Evolutionary conservation across 108 stramenopile species (phyloP).

Genomic region (Pseudonitzschia pungens): DNA sequence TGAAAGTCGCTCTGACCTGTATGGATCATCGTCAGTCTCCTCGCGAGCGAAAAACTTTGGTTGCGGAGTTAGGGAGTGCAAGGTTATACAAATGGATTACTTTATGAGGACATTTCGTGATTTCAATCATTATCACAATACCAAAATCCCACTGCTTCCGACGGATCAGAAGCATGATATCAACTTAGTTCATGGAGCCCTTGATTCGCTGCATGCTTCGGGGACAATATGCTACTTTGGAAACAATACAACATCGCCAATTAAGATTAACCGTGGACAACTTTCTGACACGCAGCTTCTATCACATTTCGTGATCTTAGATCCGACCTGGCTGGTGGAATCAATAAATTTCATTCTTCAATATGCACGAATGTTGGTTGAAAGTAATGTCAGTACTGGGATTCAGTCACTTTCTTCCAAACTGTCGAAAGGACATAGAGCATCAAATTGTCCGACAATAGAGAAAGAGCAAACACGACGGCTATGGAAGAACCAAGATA

Average conservation of each 20-base stretch:
- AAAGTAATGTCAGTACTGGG: neutral
- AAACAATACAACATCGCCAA: neutral
- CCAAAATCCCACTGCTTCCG: neutral
- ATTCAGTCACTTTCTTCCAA: neutral
- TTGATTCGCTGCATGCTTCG: constrained; percentile 1
- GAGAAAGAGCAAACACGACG: neutral
- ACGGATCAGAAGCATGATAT: neutral
- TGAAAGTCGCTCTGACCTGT: neutral
- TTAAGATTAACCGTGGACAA: neutral
- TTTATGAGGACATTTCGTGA: neutral
- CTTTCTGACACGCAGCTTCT: neutral
- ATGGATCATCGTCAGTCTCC: neutral
- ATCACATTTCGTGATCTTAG: constrained; percentile 7
- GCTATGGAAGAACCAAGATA: constrained; percentile 4
- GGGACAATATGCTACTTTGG: constrained; percentile 5
- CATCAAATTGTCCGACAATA: constrained; percentile 3
- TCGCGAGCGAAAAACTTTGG: neutral
- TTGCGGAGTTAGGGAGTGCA: neutral
- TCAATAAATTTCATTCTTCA: constrained; percentile 13
- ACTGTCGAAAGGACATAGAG: neutral
- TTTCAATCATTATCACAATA: neutral
- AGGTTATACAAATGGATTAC: neutral
- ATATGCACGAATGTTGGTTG: neutral
- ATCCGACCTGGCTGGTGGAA: constrained; percentile 11
- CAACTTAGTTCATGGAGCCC: neutral